These are phyloP conservation scores for Astrephomene gubernaculifera DNA, from an alignment of 139 green algal genomes.

Conservation along the genomic window DNA sequence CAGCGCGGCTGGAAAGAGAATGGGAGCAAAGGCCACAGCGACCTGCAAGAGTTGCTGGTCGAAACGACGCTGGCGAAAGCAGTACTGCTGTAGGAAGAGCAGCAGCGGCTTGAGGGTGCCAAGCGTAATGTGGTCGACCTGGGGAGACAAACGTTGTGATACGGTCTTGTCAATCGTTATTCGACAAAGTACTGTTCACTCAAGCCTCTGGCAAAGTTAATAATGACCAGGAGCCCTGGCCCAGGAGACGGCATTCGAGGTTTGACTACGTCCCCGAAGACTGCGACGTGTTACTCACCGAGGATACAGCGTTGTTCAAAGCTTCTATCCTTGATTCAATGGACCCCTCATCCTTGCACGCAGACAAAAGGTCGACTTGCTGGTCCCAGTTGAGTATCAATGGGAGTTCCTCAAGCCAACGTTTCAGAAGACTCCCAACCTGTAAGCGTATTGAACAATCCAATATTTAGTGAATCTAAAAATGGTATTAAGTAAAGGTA, in stretches of 20 bases:
- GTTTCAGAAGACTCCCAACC: slow-evolving; percentile 36
- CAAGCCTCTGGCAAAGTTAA: too few species aligned
- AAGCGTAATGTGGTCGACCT: slow-evolving; percentile 16
- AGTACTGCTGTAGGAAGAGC: slow-evolving; percentile 49
- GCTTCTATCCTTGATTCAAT: slow-evolving; percentile 18
- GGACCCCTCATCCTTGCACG: slow-evolving; percentile 39
- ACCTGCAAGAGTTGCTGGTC: slow-evolving; percentile 43
- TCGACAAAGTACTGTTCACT: not conserved
- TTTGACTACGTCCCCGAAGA: too few species aligned
- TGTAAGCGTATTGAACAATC: not conserved
- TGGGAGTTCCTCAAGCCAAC: slow-evolving; percentile 30
- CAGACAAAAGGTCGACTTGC: slow-evolving; percentile 25
- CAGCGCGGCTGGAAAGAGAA: slow-evolving; percentile 39
- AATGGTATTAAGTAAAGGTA: not conserved
- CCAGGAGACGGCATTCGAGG: too few species aligned
- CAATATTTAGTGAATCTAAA: too few species aligned
- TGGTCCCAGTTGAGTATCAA: slow-evolving; percentile 25
- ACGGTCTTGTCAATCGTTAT: not conserved
- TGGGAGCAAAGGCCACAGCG: slow-evolving; percentile 20
- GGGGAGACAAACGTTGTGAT: not conserved
- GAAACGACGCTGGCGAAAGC: slow-evolving; percentile 40
- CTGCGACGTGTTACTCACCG: too few species aligned
- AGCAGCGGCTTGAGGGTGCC: slow-evolving; percentile 45
- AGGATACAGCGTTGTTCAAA: not conserved
- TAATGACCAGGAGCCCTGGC: too few species aligned